Evolutionary conservation across 257 asterid species (phyloP), one percentile per base, ranked within the genome.

Genomic region (Parsonsia alboflavescens): DNA sequence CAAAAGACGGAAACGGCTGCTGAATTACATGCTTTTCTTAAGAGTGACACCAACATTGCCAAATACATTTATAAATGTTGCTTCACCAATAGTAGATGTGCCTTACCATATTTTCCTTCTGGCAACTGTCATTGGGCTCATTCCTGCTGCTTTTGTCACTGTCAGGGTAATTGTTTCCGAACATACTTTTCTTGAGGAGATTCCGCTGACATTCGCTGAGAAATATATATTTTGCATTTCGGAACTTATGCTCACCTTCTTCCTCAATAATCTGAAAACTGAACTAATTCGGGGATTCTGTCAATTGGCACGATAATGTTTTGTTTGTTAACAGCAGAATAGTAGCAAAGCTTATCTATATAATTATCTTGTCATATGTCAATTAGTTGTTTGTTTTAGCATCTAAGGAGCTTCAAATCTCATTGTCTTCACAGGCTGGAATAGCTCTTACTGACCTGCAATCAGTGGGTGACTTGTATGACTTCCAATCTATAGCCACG

Each of bases 11-110:
- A 80, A 78, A 42, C 77, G 97, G 56, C 91, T 93, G 75, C 90
- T 94, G 44, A 94, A 92, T 77, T 94, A 92, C 91, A 94, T 94
- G 96, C 90, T 94, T 63, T 92, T 94, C 92, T 80, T 94, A 12
- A 89, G 97, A 84, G 96, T 92, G 76, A 94, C 99, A 28, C 99
- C 97, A 0, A 89, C 99, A 46, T 87, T 94, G 79, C 99, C 99
- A 67, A 94, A 94, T 79, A 90, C 95, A 48, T 94, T 94, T 76
- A 92, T 92, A 73, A 94, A 94, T 72, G 92, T 92, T 19, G 99
- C 99, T 82, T 94, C 99, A 9, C 99, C 99, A 39, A 94, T 94
- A 65, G 97, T 92, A 15, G 97, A 90, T 53, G 89, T 94, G 78
- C 99, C 99, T 68, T 94, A 81, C 84, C 97, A 86, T 82, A 90